phyloP scores from a whole-genome alignment of 148 eudicot genomes.

The Diospyros kaki region DNA sequence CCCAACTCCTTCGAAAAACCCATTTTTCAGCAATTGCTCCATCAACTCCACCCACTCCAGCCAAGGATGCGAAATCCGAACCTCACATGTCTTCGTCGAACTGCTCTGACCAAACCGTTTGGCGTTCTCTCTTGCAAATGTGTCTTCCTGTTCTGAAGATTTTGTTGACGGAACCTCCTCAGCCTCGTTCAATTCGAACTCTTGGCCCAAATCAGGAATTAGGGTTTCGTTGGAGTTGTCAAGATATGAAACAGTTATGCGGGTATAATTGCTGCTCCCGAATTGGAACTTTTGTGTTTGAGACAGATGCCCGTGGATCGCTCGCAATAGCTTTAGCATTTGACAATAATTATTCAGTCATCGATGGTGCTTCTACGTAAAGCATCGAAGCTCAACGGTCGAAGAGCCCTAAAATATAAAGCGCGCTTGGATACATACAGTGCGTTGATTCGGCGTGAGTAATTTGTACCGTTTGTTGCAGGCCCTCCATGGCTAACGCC shows the following conservation, averaged over 20 bases:
- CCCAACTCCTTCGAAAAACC: constrained; percentile 44
- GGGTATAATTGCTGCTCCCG: constrained; percentile 16
- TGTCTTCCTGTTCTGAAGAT: neutral
- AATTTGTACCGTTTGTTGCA: too few relatives aligned
- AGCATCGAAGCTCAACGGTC: too few relatives aligned
- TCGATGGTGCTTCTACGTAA: too few relatives aligned
- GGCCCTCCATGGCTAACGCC: too few relatives aligned
- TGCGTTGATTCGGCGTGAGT: too few relatives aligned
- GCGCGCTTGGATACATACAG: too few relatives aligned
- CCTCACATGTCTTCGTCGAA: neutral
- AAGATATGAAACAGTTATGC: constrained; percentile 16
- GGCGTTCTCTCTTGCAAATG: neutral
- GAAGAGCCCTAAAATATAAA: too few relatives aligned
- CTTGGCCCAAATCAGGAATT: constrained; percentile 23
- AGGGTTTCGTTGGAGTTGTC: constrained; percentile 19
- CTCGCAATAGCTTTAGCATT: constrained; percentile 15
- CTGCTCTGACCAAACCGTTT: neutral
- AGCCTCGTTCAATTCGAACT: constrained; percentile 21
- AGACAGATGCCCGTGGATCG: constrained; percentile 9
- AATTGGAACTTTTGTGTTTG: constrained; percentile 22
- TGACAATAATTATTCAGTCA: neutral
- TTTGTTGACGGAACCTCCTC: constrained; percentile 22
- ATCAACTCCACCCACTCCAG: constrained; percentile 60
- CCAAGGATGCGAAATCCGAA: constrained; percentile 45
- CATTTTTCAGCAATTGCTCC: constrained; percentile 35